Evolutionary conservation across 169 alveolate genomes (phyloP).

Genomic region (Plasmodium billcollinsi): DNA sequence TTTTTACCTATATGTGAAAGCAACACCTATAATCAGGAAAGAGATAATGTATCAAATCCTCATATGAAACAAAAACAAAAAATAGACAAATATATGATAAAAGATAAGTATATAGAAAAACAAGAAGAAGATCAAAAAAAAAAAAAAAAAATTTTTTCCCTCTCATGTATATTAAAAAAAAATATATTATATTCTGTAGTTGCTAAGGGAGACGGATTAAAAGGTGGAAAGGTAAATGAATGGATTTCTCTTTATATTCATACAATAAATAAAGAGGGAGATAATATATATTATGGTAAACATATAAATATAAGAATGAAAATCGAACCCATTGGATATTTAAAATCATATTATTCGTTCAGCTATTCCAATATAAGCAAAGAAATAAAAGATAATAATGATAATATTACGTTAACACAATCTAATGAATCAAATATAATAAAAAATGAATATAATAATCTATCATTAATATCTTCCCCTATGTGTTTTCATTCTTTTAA

Average conservation of each 20-base stretch:
- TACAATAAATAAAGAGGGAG: conserved; percentile 61
- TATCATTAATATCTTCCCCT: background rate
- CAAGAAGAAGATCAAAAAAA: conserved; percentile 1
- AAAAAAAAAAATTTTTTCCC: background rate
- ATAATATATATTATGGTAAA: conserved; percentile 38
- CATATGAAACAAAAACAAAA: background rate
- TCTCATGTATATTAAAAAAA: background rate
- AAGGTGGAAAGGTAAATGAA: conserved; percentile 83
- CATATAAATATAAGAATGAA: conserved; percentile 54
- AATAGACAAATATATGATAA: background rate
- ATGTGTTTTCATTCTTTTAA: conserved; percentile 31
- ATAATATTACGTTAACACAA: background rate
- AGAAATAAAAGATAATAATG: background rate
- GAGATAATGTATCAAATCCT: background rate
- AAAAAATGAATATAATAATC: conserved; percentile 11
- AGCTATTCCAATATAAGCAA: background rate
- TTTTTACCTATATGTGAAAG: conserved; percentile 2
- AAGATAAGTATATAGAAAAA: background rate
- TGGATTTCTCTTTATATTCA: conserved; percentile 84
- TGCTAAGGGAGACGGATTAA: conserved; percentile 83
- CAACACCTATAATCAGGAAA: no score
- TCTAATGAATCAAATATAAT: background rate
- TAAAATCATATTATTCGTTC: conserved; percentile 30
- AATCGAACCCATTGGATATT: conserved; percentile 43
- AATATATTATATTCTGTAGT: conserved; percentile 55